Evolutionary conservation across 2,329 filamentous ascomycete genomes (phyloP), one percentile per base, ranked within the genome.

Genomic region (Aureobasidium pullulans): DNA sequence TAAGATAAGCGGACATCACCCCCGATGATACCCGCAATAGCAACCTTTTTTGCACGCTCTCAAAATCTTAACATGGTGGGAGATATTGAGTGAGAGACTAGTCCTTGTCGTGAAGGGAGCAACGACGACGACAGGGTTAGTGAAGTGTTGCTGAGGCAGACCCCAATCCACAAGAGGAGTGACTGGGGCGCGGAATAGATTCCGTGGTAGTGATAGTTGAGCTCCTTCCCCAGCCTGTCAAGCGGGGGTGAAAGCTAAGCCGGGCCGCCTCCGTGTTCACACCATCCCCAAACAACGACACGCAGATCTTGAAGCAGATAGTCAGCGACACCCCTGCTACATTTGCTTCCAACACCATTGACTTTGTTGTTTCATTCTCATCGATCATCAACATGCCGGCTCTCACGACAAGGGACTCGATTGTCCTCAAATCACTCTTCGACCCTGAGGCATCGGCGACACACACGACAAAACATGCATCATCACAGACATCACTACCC

Each of bases 391-490:
- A 34, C 15, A 63, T 63, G 62, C 56, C 66, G 4, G 59, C 62
- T 6, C 64, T 75, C 23, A 69, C 71, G 29, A 61, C 67, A 19
- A 73, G 74, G 44, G 73, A 75, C 62, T 64, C 64, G 4, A 69
- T 68, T 48, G 72, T 75, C 19, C 63, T 75, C 13, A 66, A 69
- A 42, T 71, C 73, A 0, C 68, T 75, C 1, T 75, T 75, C 64
- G 72, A 75, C 54, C 72, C 73, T 32, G 73, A 74, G 61, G 69
- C 72, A 2, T 68, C 72, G 6, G 70, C 72, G 11, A 71, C 72
- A n/a, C 9, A 31, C 6, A 32, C 49, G 8, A 16, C 42, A 16
- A 49, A 57, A 15, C 60, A 61, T 47, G 36, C 40, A 8, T 43
- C 50, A 13, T 29, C 36, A 19, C 36, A 44, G 9, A 40, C 57